Base-by-base conservation (phyloP, 352 stramenopile species). In the Pythium phragmiticola region DNA sequence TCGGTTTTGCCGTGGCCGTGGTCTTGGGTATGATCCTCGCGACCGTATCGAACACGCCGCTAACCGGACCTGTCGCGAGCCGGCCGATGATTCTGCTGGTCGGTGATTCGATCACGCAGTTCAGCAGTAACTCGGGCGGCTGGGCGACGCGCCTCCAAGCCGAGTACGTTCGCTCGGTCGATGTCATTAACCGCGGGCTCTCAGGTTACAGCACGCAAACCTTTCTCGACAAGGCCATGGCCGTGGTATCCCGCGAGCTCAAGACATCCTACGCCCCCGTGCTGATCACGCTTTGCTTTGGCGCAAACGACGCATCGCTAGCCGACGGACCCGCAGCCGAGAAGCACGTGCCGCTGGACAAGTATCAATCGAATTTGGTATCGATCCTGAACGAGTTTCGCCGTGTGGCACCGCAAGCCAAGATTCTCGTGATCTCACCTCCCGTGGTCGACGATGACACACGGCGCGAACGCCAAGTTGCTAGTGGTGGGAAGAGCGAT, bases 191-290 rank as follows among this genome's bases (percentile, higher is more conserved):
- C 30, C 77, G 79, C 30, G 79, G 79, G 30, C 55, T 83, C 28
- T 79, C 70, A 13, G 80, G 80, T n/a, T 87, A 80, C 65, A 86
- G 77, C 60, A 83, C 75, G 23, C 74, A 61, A 66, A 74, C 41
- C 1, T 57, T 30, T n/a, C 60, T 73, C 5, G 66, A 77, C 47
- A 50, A 70, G 23, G 65, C 55, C 13, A 62, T 70, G 52, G 67
- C 67, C 5, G 64, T 71, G 6, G 61, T 75, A 54, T 43, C 58
- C 42, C 37, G 65, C 43, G 69, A 77, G 57, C 66, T 80, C 26
- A n/a, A 62, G 37, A 52, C 50, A 19, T 42, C 57, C 28, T 33
- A 66, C 26, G 43, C 48, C 26, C 73, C 73, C 1, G 19, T 53
- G 4, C 43, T 80, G 42, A 52, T 79, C 34, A 72, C 63, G 42